A percentile compares a stretch with the other conserved stretches of the same genome.
Conservation (phyloP, 2,329 filamentous ascomycete species). For the Keithomyces neogunnii region DNA sequence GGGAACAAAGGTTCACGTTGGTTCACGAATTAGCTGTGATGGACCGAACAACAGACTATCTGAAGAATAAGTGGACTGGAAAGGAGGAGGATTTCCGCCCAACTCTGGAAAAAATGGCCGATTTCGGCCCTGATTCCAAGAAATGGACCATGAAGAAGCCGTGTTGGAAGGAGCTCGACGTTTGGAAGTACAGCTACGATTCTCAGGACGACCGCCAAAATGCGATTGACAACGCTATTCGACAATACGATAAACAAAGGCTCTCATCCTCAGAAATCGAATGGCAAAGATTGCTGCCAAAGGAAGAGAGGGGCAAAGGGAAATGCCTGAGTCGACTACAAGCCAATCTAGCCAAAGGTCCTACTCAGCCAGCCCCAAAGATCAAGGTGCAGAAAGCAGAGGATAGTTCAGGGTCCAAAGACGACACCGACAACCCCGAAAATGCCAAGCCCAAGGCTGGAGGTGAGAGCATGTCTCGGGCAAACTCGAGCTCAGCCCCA, state of each 20-base stretch:
- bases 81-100: constrained; percentile 44
- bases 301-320: constrained; percentile 48
- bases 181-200: constrained; percentile 53
- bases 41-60: constrained; percentile 40
- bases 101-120: constrained; percentile 50
- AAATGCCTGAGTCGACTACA: constrained; percentile 55
- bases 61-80: constrained; percentile 42
- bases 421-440: constrained; percentile 22
- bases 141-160: constrained; percentile 49
- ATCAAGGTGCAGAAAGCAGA: constrained; percentile 43
- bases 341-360: constrained; percentile 45
- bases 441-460: constrained; percentile 22
- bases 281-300: constrained; percentile 53
- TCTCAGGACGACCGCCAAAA: constrained; percentile 46
- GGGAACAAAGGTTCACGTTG: constrained; percentile 43
- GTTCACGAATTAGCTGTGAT: constrained; percentile 53
- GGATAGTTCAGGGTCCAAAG: constrained; percentile 32
- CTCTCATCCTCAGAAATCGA: constrained; percentile 46
- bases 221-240: constrained; percentile 53
- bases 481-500: constrained; percentile 41
- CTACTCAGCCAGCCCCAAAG: constrained; percentile 38
- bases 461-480: constrained; percentile 38
- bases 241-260: constrained; percentile 50
- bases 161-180: constrained; percentile 56
- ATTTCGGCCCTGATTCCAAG: constrained; percentile 36